These are phyloP conservation scores for Cytospora mali DNA, from an alignment of 2,329 filamentous ascomycete species.

Conservation along the genomic window DNA sequence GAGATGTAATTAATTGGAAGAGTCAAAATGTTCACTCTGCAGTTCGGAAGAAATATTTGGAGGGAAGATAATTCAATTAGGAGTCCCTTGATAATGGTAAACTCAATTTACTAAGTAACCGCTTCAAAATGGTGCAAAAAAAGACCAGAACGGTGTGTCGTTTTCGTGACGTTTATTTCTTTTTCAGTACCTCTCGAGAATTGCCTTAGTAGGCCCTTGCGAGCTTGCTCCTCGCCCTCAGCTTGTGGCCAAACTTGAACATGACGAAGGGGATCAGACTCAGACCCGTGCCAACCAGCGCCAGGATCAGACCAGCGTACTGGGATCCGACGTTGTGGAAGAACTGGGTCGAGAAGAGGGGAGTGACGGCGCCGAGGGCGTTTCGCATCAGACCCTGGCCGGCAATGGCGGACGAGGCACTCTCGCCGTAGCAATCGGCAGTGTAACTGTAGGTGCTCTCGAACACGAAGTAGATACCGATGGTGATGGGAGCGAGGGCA, in stretches of 20 bases:
- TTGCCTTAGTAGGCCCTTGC: conserved; percentile 30
- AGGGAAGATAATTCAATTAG: neutral
- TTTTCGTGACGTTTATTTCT: neutral
- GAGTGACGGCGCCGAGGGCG: conserved; percentile 54
- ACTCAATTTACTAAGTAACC: neutral
- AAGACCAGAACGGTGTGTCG: neutral
- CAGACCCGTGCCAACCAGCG: conserved; percentile 45
- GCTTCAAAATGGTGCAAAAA: neutral
- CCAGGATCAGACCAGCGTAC: conserved; percentile 52
- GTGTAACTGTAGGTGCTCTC: conserved; percentile 49
- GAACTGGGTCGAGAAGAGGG: conserved; percentile 54
- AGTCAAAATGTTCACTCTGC: neutral
- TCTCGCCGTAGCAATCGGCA: conserved; percentile 54
- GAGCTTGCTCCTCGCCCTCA: conserved; percentile 44
- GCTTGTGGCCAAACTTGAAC: conserved; percentile 44
- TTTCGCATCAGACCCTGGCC: conserved; percentile 56
- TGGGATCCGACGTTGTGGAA: conserved; percentile 57
- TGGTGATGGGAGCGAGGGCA: conserved; percentile 51
- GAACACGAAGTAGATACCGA: conserved; percentile 55
- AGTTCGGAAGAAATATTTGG: neutral
- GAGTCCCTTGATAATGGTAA: neutral
- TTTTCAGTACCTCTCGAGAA: neutral
- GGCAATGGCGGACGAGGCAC: conserved; percentile 42
- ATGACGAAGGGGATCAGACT: conserved; percentile 45
- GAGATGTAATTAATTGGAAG: no score